Conservation (phyloP, 305 asterid species). For the Coffea humblotiana region DNA sequence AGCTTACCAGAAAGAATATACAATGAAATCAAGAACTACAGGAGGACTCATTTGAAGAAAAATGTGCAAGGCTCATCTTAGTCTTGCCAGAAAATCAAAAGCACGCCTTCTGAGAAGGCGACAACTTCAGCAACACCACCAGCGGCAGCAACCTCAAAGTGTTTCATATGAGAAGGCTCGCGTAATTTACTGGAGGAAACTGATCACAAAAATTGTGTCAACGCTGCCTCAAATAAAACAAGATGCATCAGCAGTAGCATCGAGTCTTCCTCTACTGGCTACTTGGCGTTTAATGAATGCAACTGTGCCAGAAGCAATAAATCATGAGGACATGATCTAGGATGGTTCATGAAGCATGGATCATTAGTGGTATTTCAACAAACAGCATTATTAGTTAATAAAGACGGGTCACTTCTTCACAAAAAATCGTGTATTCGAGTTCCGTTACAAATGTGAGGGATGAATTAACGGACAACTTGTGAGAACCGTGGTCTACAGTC, state of each 20-base stretch:
- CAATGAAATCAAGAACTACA: conserved; percentile 77
- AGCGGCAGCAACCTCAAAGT: conserved; percentile 32
- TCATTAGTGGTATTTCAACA: conserved; percentile 39
- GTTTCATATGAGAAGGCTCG: conserved; percentile 40
- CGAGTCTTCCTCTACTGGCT: conserved; percentile 37
- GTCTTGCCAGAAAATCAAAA: conserved; percentile 34
- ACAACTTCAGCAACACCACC: conserved; percentile 49
- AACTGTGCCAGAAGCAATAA: conserved; percentile 32
- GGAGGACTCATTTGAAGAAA: conserved; percentile 90
- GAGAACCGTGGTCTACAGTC: no score
- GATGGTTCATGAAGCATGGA: conserved; percentile 72
- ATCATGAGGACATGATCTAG: conserved; percentile 51
- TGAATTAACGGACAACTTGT: no score
- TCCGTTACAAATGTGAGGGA: no score
- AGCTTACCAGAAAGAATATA: conserved; percentile 79
- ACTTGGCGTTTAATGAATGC: conserved; percentile 31
- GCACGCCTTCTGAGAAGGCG: conserved; percentile 57
- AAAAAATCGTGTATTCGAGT: no score
- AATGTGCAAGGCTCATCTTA: conserved; percentile 36
- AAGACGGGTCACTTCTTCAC: no score
- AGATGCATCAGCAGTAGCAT: conserved; percentile 22
- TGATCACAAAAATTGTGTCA: conserved; percentile 18
- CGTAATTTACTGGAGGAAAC: conserved; percentile 40
- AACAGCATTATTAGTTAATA: not conserved
- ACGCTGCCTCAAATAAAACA: conserved; percentile 32